Evolutionary conservation across 75 land plant genomes (phyloP).

Genomic region (Sequoiadendron giganteum): DNA sequence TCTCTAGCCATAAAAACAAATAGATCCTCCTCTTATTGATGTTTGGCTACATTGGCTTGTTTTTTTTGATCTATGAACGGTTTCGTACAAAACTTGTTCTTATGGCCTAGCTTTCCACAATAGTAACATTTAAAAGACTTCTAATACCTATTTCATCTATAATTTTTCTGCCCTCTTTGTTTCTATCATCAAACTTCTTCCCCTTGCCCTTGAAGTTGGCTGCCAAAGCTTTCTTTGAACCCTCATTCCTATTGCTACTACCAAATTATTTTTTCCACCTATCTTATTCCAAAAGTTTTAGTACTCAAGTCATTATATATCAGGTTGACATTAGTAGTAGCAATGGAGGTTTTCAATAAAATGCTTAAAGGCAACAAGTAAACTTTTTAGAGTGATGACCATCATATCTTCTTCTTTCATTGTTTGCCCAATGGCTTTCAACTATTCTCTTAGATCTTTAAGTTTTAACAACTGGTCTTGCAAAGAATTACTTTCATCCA

Average conservation of each 20-base stretch:
- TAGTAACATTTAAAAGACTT: no score
- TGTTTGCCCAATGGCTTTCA: background rate
- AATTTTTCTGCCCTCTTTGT: no score
- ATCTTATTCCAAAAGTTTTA: background rate
- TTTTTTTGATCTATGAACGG: no score
- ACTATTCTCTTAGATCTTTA: background rate
- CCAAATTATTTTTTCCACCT: background rate
- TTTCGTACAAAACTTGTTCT: no score
- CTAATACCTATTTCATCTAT: no score
- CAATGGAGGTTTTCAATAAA: background rate
- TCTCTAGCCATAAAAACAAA: no score
- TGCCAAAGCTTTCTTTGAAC: background rate
- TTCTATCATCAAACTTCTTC: no score
- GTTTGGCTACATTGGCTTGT: no score
- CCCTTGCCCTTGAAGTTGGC: no score
- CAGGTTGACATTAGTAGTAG: background rate
- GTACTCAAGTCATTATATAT: background rate
- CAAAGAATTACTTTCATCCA: no score
- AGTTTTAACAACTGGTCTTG: background rate
- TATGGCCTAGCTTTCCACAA: no score
- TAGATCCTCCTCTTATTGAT: no score
- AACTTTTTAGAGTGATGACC: background rate
- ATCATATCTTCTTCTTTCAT: background rate
- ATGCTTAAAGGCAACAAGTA: background rate
- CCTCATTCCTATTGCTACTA: background rate